These are phyloP conservation scores for Chalciporus piperatus DNA, from an alignment of 768 basidiomycete species.

Conservation along the genomic window DNA sequence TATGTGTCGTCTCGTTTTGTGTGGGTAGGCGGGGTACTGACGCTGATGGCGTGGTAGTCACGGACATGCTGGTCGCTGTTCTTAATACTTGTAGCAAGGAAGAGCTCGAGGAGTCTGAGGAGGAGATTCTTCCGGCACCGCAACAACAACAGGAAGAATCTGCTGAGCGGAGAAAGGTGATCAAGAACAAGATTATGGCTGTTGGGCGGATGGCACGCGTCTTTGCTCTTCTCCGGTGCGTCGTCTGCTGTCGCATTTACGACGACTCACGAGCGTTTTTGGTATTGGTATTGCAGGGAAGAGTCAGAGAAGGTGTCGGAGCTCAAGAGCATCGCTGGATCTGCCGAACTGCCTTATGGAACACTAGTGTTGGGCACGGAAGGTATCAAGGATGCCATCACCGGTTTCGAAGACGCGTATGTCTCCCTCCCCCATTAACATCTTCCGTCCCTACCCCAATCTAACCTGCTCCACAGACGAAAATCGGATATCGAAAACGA, in stretches of 20 bases:
- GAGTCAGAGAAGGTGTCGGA: conserved; percentile 98
- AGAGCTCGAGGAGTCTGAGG: conserved; percentile 82
- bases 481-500: conserved; percentile 99
- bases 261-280: neutral
- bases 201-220: conserved; percentile 96
- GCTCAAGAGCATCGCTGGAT: conserved; percentile 86
- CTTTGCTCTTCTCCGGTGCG: conserved; percentile 91
- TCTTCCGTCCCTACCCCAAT: neutral
- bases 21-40: too few relatives aligned
- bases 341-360: conserved; percentile 75
- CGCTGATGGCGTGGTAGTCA: conserved; percentile 55
- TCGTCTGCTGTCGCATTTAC: conserved; percentile 6
- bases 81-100: conserved; percentile 95
- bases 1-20: conserved; percentile 30
- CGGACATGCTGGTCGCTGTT: conserved; percentile 97
- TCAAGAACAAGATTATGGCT: conserved; percentile 98
- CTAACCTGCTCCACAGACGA: conserved; percentile 48
- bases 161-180: conserved; percentile 78
- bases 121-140: conserved; percentile 39
- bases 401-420: conserved; percentile 93
- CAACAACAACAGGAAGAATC: conserved; percentile 42
- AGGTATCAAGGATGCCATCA: conserved; percentile 93
- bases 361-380: conserved; percentile 86
- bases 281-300: conserved; percentile 56
- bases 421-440: conserved; percentile 32